Conservation (phyloP, 1,284 basidiomycete species). For the Ganoderma leucocontextum region DNA sequence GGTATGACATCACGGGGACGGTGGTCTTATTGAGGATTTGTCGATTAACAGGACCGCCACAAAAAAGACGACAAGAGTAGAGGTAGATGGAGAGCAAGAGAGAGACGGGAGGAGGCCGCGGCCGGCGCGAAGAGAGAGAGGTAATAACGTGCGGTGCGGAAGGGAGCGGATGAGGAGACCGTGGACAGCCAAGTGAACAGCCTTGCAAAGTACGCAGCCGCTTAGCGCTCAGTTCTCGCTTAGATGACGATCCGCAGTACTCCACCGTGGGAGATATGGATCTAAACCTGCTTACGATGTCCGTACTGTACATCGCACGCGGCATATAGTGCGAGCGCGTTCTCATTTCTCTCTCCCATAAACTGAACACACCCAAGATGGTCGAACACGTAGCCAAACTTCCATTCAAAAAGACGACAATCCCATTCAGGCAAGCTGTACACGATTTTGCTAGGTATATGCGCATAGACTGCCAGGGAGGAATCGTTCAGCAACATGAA, state of each 20-base stretch:
- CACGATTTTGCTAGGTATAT: slow-evolving; percentile 3
- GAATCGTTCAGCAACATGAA: neutral
- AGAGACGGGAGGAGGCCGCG: slow-evolving; percentile 15
- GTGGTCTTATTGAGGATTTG: neutral
- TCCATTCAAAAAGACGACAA: neutral
- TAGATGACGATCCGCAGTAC: slow-evolving; percentile 3
- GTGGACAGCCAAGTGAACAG: slow-evolving; percentile 26
- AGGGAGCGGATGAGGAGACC: slow-evolving; percentile 8
- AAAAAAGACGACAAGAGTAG: neutral
- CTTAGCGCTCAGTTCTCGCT: neutral
- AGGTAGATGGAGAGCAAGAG: neutral
- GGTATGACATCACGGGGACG: slow-evolving; percentile 49
- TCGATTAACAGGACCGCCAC: neutral
- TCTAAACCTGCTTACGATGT: neutral
- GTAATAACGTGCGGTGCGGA: slow-evolving; percentile 14
- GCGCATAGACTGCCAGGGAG: slow-evolving; percentile 6
- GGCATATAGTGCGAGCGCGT: no score
- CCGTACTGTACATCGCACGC: neutral
- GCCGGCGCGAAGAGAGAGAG: slow-evolving; percentile 26
- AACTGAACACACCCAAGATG: no score
- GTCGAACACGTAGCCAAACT: neutral
- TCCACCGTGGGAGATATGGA: neutral
- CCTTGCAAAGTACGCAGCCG: slow-evolving; percentile 18
- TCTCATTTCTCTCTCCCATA: no score
- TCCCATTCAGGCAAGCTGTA: neutral